Conservation (phyloP, 371 early-diverging fungal genomes). For the Mucor irregularis region DNA sequence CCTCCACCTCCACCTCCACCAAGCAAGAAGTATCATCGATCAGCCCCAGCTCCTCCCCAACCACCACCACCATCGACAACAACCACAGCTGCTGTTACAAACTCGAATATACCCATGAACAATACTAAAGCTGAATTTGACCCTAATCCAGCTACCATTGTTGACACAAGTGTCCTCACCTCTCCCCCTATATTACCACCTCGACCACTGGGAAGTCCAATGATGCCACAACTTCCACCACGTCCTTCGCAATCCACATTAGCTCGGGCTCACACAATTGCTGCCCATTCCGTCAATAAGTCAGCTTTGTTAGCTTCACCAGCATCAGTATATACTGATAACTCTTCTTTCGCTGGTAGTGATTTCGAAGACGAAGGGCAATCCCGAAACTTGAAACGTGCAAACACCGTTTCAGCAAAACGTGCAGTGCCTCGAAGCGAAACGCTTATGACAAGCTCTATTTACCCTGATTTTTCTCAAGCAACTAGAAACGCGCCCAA, state of each 20-base stretch:
- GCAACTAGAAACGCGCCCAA: constrained; percentile 24
- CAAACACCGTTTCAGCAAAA: constrained; percentile 9
- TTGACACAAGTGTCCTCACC: background rate
- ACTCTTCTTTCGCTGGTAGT: background rate
- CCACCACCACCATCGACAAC: background rate
- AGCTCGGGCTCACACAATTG: constrained; percentile 38
- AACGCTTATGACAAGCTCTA: constrained; percentile 13
- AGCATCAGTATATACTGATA: background rate
- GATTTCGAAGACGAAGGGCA: background rate
- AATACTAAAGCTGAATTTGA: background rate
- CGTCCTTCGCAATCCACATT: constrained; percentile 38
- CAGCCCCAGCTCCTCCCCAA: constrained; percentile 10
- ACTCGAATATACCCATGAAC: constrained; percentile 8
- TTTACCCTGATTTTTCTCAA: constrained; percentile 21
- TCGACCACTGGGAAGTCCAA: constrained; percentile 14
- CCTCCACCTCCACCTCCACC: constrained; percentile 45
- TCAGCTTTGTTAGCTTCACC: background rate
- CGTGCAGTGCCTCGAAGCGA: constrained; percentile 23
- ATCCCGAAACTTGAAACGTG: constrained; percentile 6
- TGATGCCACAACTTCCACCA: constrained; percentile 38
- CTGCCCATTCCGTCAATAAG: background rate
- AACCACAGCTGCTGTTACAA: constrained; percentile 4
- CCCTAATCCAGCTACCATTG: background rate
- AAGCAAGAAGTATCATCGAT: constrained; percentile 41
- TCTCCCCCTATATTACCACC: constrained; percentile 25